A percentile compares a stretch with the other conserved stretches of the same genome.
These are phyloP conservation scores for Lumnitzera littorea DNA, from an alignment of 345 rosid species.

Conservation along the genomic window DNA sequence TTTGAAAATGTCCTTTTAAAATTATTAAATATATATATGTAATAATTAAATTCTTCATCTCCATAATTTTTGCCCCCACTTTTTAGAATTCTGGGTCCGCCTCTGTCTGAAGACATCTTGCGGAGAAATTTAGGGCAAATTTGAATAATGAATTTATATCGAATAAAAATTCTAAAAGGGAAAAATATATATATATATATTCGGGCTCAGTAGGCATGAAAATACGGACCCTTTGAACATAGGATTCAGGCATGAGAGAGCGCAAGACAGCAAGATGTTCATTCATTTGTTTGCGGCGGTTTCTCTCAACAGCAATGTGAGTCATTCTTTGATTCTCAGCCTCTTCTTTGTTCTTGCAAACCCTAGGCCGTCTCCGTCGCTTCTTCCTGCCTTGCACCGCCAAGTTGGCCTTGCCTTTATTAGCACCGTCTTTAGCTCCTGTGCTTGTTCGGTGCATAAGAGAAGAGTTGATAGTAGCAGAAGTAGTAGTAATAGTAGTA, in stretches of 20 bases:
- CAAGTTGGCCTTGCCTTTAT: conserved; percentile 8
- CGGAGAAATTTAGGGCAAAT: too few relatives aligned
- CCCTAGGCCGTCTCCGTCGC: conserved; percentile 66
- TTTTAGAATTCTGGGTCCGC: too few relatives aligned
- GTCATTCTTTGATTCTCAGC: conserved; percentile 87
- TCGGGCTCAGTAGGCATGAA: neutral
- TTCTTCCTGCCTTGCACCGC: conserved; percentile 53
- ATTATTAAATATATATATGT: too few relatives aligned
- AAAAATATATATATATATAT: neutral
- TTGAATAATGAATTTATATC: too few relatives aligned
- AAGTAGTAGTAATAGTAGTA: too few relatives aligned
- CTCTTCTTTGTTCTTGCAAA: conserved; percentile 74
- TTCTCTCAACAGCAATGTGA: conserved; percentile 90
- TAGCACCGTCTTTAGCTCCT: neutral
- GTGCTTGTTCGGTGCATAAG: too few relatives aligned
- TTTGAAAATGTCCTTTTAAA: too few relatives aligned
- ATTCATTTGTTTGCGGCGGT: conserved; percentile 83
- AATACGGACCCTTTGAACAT: conserved; percentile 62
- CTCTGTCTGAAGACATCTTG: too few relatives aligned
- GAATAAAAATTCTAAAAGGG: neutral
- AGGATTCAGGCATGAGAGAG: conserved; percentile 84
- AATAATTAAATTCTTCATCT: too few relatives aligned
- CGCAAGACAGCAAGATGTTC: conserved; percentile 68
- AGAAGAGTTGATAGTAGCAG: too few relatives aligned
- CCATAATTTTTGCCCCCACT: too few relatives aligned